Conservation (phyloP, 768 basidiomycete genomes). For the Stropharia rugosoannulata region DNA sequence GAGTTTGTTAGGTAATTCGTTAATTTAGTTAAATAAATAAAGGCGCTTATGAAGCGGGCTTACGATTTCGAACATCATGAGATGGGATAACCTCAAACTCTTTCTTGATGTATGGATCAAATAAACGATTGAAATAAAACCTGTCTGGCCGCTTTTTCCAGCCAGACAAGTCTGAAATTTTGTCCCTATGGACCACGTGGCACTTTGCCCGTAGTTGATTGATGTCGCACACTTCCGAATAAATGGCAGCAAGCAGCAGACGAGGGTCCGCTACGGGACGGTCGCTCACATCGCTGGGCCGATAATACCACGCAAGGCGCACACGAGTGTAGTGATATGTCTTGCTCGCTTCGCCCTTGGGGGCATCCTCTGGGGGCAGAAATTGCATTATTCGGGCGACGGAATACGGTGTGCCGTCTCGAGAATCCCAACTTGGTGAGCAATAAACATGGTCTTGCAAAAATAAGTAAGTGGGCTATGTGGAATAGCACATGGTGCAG, state of each 20-base stretch:
- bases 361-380: slow-evolving; percentile 72
- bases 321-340: slow-evolving; percentile 79
- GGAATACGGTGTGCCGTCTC: slow-evolving; percentile 94
- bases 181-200: slow-evolving; percentile 93
- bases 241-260: slow-evolving; percentile 91
- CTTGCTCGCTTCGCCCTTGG: slow-evolving; percentile 64
- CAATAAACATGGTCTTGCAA: slow-evolving; percentile 94
- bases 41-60: slow-evolving; percentile 28
- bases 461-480: slow-evolving; percentile 28
- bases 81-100: slow-evolving; percentile 96
- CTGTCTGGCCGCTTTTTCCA: slow-evolving; percentile 95
- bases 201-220: slow-evolving; percentile 91
- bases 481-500: slow-evolving; percentile 13
- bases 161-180: slow-evolving; percentile 87
- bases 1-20: slow-evolving; percentile 18
- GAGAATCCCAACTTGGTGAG: slow-evolving; percentile 87
- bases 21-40: slow-evolving; percentile 13
- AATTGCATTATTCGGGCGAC: slow-evolving; percentile 98
- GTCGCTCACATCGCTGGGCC: slow-evolving; percentile 93
- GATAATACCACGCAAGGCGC: slow-evolving; percentile 94
- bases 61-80: slow-evolving; percentile 85
- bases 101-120: slow-evolving; percentile 97
- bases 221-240: slow-evolving; percentile 94
- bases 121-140: slow-evolving; percentile 95
- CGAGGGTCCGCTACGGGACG: slow-evolving; percentile 89